Percentiles rank a stretch among this genome's conserved stretches.
Conservation (phyloP, 106 monocot species). For the Dendrobium nobile region DNA sequence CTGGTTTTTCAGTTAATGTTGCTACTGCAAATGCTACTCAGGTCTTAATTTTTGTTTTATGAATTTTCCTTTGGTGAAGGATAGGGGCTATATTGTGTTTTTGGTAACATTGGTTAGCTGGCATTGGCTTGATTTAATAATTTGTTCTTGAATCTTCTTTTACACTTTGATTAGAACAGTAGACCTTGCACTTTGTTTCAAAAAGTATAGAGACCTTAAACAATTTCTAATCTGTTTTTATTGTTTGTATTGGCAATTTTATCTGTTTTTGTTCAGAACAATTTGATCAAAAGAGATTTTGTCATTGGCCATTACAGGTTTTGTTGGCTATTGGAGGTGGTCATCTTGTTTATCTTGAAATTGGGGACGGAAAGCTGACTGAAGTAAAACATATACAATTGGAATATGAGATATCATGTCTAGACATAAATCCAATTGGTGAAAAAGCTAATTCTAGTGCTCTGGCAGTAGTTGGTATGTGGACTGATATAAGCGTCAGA, state of each 20-base stretch:
- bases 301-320: conserved; percentile 40
- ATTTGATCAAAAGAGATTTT: conserved; percentile 6
- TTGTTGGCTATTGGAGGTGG: conserved; percentile 92
- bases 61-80: not conserved
- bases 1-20: conserved; percentile 93
- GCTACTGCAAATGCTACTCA: conserved; percentile 92
- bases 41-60: conserved; percentile 30
- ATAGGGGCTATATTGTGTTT: not conserved
- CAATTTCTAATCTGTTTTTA: not conserved
- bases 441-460: conserved; percentile 53
- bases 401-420: conserved; percentile 93
- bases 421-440: conserved; percentile 92
- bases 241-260: not conserved
- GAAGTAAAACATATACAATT: conserved; percentile 78
- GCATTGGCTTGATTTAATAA: not conserved
- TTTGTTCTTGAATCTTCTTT: not conserved
- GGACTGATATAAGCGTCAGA: conserved; percentile 97
- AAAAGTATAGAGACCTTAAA: not conserved
- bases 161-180: not conserved
- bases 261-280: conserved; percentile 2
- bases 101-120: not conserved
- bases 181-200: not conserved
- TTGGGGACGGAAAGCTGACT: conserved; percentile 58
- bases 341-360: conserved; percentile 92
- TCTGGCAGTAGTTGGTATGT: conserved; percentile 93